Base-by-base conservation (phyloP, 805 yeast species). In the Nakazawaea populi region DNA sequence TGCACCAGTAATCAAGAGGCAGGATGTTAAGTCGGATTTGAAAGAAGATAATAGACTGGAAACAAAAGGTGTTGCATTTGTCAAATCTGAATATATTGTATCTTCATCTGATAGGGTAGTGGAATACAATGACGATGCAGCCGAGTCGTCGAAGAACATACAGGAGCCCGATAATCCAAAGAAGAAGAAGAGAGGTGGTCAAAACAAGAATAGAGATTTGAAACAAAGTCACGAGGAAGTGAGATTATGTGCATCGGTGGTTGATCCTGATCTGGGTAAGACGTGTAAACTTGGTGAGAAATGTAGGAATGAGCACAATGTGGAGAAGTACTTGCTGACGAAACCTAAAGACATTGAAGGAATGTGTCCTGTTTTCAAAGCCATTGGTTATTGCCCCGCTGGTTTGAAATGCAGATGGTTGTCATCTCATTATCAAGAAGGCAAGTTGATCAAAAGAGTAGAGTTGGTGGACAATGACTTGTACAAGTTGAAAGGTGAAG, bases 401-500 rank as follows among this genome's bases (percentile, higher is more conserved):
- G 99, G 99, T 0, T 69, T 88, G 59, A 92, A 89, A 65, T 94
- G 99, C 70, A 80, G 97, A 60, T 94, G 96, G 89, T 75, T 94
- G 52, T 70, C 77, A 3, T 79, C 88, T 12, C 98, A 94, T 69
- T 77, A 71, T 60, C 64, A 76, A 57, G 67, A 74, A 14, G 71
- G 68, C 49, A 69, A 65, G 53, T 65, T 84, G 24, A 54, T 74
- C 36, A 73, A 65, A 49, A 44, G 30, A 9, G 27, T 48, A 11
- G 47, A 42, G 8, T 14, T 35, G 12, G 38, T n/a, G 6, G 82
- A 80, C 60, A 63, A 65, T 46, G 78, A 59, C 1, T 63, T 65
- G 54, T 68, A 68, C 38, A 76, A 68, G 7, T 54, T 58, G 36
- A 48, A 52, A n/a, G 68, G 63, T 53, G 96, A 89, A 63, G 67